These are phyloP conservation scores for Alectoria sarmentosa DNA, from an alignment of 495 filamentous ascomycete species.

Conservation along the genomic window DNA sequence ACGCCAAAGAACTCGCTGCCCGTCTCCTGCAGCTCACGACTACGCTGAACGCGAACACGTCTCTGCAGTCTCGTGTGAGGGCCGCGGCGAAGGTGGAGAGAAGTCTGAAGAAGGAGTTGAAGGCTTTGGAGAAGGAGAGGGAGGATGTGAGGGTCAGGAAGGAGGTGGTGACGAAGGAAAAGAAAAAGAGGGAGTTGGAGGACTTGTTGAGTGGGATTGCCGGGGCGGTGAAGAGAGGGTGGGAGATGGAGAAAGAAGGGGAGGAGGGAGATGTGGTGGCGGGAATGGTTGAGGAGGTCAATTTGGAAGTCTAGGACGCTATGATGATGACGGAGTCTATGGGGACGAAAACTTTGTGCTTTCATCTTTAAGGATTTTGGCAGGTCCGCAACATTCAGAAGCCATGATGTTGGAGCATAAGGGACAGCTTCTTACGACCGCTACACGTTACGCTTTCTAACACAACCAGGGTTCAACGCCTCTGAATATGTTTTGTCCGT, in stretches of 20 bases:
- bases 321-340: neutral
- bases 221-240: conserved; percentile 17
- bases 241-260: conserved; percentile 19
- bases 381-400: neutral
- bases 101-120: conserved; percentile 16
- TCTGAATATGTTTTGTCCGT: neutral
- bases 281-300: neutral
- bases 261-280: conserved; percentile 5
- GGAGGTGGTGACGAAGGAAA: conserved; percentile 16
- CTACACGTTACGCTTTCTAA: neutral
- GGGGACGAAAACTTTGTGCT: neutral
- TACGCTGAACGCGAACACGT: conserved; percentile 10
- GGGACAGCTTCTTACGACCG: neutral
- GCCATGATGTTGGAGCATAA: neutral
- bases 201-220: conserved; percentile 14
- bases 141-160: conserved; percentile 9
- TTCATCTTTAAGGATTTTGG: neutral
- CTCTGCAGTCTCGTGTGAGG: conserved; percentile 3
- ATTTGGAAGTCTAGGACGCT: neutral
- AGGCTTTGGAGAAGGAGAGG: conserved; percentile 16
- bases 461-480: neutral
- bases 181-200: conserved; percentile 21
- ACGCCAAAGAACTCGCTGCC: conserved; percentile 58
- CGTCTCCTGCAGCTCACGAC: conserved; percentile 28
- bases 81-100: conserved; percentile 14